A percentile compares a stretch with the other conserved stretches of the same genome.
Evolutionary conservation across 2,329 filamentous ascomycete genomes (phyloP).

Genomic region (Fusarium denticulatum): DNA sequence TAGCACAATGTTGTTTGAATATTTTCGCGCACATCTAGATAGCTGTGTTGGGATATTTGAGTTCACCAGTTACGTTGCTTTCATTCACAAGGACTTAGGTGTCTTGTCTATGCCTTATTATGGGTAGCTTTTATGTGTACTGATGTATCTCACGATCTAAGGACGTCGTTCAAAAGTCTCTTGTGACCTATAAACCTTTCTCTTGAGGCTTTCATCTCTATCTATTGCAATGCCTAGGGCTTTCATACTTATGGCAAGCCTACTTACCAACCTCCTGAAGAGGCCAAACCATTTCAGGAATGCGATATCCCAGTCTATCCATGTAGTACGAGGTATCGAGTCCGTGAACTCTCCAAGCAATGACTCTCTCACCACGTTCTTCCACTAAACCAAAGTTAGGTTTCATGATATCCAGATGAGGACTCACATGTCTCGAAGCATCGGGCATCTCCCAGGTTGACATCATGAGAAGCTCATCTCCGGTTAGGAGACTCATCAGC

Average conservation of each 20-base stretch:
- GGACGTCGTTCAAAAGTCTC: fast-evolving
- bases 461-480: background rate
- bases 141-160: background rate
- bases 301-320: background rate
- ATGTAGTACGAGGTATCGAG: background rate
- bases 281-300: background rate
- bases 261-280: background rate
- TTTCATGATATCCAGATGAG: background rate
- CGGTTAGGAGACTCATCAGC: background rate
- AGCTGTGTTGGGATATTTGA: no score
- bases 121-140: no score
- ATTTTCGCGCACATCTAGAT: no score
- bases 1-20: no score
- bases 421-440: background rate
- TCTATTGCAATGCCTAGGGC: no score
- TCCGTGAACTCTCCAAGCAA: background rate
- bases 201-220: background rate
- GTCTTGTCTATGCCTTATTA: no score
- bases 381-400: background rate
- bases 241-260: no score
- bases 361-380: background rate
- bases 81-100: no score
- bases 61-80: no score
- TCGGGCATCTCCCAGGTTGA: background rate
- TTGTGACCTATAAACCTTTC: fast-evolving